phyloP scores from a whole-genome alignment of 768 basidiomycete genomes.

The Mycena haematopus region DNA sequence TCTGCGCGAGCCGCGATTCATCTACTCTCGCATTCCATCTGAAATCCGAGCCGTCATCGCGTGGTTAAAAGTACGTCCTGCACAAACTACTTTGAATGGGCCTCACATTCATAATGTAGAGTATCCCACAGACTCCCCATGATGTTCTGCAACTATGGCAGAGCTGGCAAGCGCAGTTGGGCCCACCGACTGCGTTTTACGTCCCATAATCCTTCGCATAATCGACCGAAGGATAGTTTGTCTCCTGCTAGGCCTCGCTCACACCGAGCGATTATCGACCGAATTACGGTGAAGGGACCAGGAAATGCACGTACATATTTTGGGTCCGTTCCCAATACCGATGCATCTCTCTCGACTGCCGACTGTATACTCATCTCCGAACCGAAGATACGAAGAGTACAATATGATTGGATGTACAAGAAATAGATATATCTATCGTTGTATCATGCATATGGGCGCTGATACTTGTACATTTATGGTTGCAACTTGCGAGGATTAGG shows the following conservation, averaged over 20 bases:
- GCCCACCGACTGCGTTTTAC: not conserved
- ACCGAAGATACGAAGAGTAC: no score
- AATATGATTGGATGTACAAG: not conserved
- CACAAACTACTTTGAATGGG: not conserved
- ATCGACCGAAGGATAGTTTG: not conserved
- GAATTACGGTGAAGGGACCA: not conserved
- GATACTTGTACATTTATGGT: not conserved
- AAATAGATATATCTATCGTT: no score
- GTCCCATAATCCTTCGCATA: not conserved
- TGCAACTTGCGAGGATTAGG: no score
- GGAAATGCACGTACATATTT: no score
- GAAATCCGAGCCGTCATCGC: constrained; percentile 17
- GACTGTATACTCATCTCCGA: not conserved
- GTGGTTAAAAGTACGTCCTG: constrained; percentile 24
- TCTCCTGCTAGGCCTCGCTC: not conserved
- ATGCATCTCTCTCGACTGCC: not conserved
- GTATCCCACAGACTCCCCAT: constrained; percentile 1
- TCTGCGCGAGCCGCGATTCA: constrained; percentile 17
- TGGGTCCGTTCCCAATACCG: no score
- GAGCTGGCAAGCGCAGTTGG: constrained; percentile 9
- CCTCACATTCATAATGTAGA: not conserved
- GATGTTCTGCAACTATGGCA: constrained; percentile 19
- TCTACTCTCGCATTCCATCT: constrained; percentile 22
- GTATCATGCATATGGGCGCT: not conserved
- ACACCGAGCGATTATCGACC: not conserved